Base-by-base conservation (phyloP, 139 green algal species). In the Spirogloea muscicola region DNA sequence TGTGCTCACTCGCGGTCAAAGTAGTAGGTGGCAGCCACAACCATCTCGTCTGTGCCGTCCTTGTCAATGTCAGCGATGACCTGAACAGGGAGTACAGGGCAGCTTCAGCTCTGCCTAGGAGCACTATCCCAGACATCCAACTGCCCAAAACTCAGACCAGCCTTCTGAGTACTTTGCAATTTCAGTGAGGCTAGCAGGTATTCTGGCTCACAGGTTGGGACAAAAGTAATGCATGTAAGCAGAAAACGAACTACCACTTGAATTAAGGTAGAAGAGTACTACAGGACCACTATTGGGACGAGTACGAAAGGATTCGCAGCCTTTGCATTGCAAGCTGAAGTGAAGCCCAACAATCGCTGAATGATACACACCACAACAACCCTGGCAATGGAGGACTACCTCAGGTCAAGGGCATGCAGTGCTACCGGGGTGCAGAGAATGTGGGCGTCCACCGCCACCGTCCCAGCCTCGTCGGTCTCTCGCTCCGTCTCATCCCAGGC, bases 31-130 rank as follows among this genome's bases (percentile, higher is more conserved):
- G 92, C 91, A 0, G 88, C 81, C 34, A 97, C 31, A 5, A 99
- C 89, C 39, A 99, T 80, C 74, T 98, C 94, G 34, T 96, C 90
- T 16, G 81, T 49, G 1, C 90, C 92, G 60, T 98, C 94, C 0
- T 77, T 87, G 67, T 99, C 94, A 9, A 98, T 89, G 84, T 99
- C 94, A 2, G 77, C 93, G 38, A 97, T 88, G 13, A 79, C 71
- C 71, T 79, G 71, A 10, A n/a, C n/a, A n/a, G n/a, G n/a, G n/a
- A n/a, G n/a, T n/a, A n/a, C n/a, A n/a, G n/a, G n/a, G n/a, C n/a
- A n/a, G n/a, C n/a, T n/a, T n/a, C n/a, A n/a, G n/a, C n/a, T n/a
- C n/a, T n/a, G n/a, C n/a, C n/a, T n/a, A n/a, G n/a, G n/a, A n/a
- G n/a, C n/a, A n/a, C n/a, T 13, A 64, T 64, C 43, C 43, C 43